A percentile compares a stretch with the other conserved stretches of the same genome.
These are phyloP conservation scores for Berberis vulgaris DNA, from an alignment of 164 flowering plant genomes.

Conservation along the genomic window DNA sequence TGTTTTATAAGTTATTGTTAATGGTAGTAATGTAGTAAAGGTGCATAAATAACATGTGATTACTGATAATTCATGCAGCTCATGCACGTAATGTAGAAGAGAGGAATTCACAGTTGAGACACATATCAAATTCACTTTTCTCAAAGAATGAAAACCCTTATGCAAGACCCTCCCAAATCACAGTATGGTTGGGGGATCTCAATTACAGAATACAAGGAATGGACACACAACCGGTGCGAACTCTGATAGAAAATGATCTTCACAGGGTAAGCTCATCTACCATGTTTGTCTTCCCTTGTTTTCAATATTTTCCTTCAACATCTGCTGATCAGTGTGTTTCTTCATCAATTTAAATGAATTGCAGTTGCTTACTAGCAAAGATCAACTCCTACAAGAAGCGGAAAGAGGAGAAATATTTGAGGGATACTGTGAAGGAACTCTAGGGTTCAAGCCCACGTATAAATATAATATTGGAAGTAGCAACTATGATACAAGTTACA, in stretches of 20 bases:
- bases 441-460: slow-evolving; percentile 66
- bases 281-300: neutral
- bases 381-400: slow-evolving; percentile 71
- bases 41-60: too few species aligned
- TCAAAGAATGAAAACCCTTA: slow-evolving; percentile 44
- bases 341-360: too few species aligned
- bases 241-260: slow-evolving; percentile 39
- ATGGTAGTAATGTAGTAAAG: too few species aligned
- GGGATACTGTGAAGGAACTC: slow-evolving; percentile 58
- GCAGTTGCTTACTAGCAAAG: slow-evolving; percentile 39
- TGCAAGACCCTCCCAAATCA: slow-evolving; percentile 40
- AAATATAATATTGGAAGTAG: slow-evolving; percentile 61
- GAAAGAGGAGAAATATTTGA: slow-evolving; percentile 57
- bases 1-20: too few species aligned
- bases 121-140: slow-evolving; percentile 49
- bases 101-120: slow-evolving; percentile 47
- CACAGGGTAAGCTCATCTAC: slow-evolving; percentile 29
- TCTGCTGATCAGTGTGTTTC: too few species aligned
- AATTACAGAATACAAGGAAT: slow-evolving; percentile 68
- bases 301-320: neutral
- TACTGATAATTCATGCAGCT: slow-evolving; percentile 28
- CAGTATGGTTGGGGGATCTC: slow-evolving; percentile 74
- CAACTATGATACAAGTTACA: slow-evolving; percentile 69
- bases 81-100: slow-evolving; percentile 67
- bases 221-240: slow-evolving; percentile 38